These are phyloP conservation scores for Fusarium pininemorale DNA, from an alignment of 2,329 filamentous ascomycete genomes.

Conservation along the genomic window DNA sequence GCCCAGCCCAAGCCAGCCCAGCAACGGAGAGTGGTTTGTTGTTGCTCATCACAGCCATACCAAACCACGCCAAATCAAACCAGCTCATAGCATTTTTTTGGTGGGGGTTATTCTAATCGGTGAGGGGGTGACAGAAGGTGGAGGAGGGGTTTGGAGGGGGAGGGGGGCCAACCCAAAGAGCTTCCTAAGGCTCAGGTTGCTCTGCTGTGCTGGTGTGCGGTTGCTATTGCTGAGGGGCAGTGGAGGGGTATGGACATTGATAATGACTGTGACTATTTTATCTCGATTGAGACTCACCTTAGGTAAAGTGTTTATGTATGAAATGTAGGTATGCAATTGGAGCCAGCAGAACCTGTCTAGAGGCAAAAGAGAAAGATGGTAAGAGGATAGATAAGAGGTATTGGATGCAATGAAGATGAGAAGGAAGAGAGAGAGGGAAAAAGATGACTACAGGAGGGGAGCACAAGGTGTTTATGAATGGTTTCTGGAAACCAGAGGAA, in stretches of 20 bases:
- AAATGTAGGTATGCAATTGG: slow-evolving; percentile 8
- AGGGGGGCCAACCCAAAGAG: not conserved
- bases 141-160: slow-evolving; percentile 18
- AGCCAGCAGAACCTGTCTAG: slow-evolving; percentile 29
- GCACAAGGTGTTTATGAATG: slow-evolving; percentile 33
- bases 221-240: slow-evolving; percentile 8
- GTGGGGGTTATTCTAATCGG: slow-evolving; percentile 36
- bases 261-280: slow-evolving; percentile 22
- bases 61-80: slow-evolving; percentile 25
- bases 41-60: slow-evolving; percentile 41
- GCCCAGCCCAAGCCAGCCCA: slow-evolving; percentile 2
- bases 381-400: not conserved
- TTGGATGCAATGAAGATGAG: slow-evolving; percentile 20
- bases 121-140: slow-evolving; percentile 30
- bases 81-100: slow-evolving; percentile 36
- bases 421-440: slow-evolving; percentile 5
- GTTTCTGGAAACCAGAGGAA: slow-evolving; percentile 27
- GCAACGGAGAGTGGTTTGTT: slow-evolving; percentile 26
- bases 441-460: slow-evolving; percentile 16
- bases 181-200: not conserved
- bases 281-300: slow-evolving; percentile 33
- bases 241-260: slow-evolving; percentile 18
- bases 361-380: slow-evolving; percentile 5
- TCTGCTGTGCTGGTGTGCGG: not conserved
- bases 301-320: slow-evolving; percentile 22